Evolutionary conservation across 1,284 basidiomycete genomes (phyloP).

Genomic region (Ceratobasidium sp.): DNA sequence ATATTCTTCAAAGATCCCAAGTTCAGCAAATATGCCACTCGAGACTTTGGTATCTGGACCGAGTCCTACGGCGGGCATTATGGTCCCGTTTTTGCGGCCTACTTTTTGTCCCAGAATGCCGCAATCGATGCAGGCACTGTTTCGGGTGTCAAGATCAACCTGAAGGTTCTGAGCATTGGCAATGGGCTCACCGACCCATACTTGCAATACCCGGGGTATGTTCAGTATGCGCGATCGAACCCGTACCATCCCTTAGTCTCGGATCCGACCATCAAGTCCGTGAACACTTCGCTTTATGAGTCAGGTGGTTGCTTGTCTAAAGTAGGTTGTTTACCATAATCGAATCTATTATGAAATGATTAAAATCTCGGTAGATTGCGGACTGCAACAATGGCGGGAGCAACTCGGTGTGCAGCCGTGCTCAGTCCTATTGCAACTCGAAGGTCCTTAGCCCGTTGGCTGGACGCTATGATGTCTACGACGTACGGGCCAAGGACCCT

Average conservation of each 20-base stretch:
- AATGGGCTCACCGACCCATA: constrained; percentile 64
- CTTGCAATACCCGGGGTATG: constrained; percentile 68
- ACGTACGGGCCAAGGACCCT: constrained; percentile 61
- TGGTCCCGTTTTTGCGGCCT: constrained; percentile 71
- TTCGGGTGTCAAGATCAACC: constrained; percentile 65
- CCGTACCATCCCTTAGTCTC: constrained; percentile 68
- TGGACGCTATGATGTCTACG: constrained; percentile 67
- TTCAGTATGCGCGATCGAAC: constrained; percentile 67
- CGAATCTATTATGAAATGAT: neutral
- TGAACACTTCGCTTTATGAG: constrained; percentile 62
- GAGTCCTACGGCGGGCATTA: constrained; percentile 73
- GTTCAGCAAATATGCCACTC: constrained; percentile 66
- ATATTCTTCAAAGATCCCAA: constrained; percentile 71
- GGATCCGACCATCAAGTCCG: constrained; percentile 58
- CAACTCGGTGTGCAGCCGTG: constrained; percentile 61
- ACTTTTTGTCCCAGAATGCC: constrained; percentile 69
- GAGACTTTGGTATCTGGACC: constrained; percentile 71
- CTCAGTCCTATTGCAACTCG: constrained; percentile 69
- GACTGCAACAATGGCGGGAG: constrained; percentile 27
- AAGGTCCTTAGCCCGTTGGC: constrained; percentile 65
- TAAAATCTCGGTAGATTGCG: constrained; percentile 28
- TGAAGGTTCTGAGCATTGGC: constrained; percentile 62
- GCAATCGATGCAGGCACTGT: constrained; percentile 63
- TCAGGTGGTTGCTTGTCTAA: constrained; percentile 65
- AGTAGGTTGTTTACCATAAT: constrained; percentile 53